phyloP scores from a whole-genome alignment of 2,329 filamentous ascomycete species.

The Trichoderma polysporum region DNA sequence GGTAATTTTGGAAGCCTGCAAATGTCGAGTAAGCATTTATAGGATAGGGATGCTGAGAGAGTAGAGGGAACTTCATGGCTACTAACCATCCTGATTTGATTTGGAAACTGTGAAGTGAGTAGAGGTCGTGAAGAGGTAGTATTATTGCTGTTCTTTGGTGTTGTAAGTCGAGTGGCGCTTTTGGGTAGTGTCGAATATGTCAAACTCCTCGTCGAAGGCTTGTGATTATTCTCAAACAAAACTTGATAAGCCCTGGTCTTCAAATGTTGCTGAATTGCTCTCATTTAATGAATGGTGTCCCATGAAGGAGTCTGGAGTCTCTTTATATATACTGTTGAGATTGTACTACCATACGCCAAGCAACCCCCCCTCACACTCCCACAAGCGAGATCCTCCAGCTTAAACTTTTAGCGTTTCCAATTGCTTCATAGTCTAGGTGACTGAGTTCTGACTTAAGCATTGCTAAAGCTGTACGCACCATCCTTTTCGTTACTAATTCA shows the following conservation, averaged over 20 bases:
- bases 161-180: not conserved
- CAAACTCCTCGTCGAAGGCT: not conserved
- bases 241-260: not conserved
- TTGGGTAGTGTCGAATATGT: not conserved
- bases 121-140: not conserved
- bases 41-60: not conserved
- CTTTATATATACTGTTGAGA: not conserved
- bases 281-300: not conserved
- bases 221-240: not conserved
- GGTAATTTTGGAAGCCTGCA: constrained; percentile 55
- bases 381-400: constrained; percentile 25
- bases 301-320: not conserved
- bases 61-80: not conserved
- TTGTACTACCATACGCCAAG: constrained; percentile 47
- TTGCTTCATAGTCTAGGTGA: not conserved
- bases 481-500: not conserved
- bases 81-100: constrained; percentile 14
- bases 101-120: not conserved
- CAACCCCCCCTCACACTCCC: not conserved
- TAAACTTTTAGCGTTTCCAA: not conserved
- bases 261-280: not conserved
- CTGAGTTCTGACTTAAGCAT: constrained; percentile 16
- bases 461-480: constrained; percentile 4
- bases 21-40: constrained; percentile 30
- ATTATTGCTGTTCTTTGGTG: not conserved